These are phyloP conservation scores for Pneumocystis wakefieldiae DNA, from an alignment of 1,139 yeast genomes.

Conservation along the genomic window DNA sequence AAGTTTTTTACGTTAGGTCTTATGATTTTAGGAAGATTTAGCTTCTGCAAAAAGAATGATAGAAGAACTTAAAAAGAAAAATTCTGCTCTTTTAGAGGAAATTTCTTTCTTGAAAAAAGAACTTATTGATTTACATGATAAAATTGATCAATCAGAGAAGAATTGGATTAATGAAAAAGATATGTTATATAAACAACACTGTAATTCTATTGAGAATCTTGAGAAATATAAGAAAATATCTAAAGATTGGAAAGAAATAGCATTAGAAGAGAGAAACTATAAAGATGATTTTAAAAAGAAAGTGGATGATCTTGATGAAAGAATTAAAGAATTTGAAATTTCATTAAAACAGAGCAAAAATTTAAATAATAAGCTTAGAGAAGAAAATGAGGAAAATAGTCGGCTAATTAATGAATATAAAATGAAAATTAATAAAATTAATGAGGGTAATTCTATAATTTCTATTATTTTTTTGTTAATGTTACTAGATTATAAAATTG, in stretches of 20 bases:
- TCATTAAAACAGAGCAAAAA: constrained; percentile 10
- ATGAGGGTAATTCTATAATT: constrained; percentile 20
- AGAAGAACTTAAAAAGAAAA: constrained; percentile 21
- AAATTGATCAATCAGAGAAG: constrained; percentile 31
- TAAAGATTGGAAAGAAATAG: constrained; percentile 28
- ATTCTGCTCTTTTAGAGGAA: constrained; percentile 24
- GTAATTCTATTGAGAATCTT: constrained; percentile 17
- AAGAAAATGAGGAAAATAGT: constrained; percentile 12
- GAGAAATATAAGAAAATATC: constrained; percentile 29
- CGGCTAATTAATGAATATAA: constrained; percentile 17
- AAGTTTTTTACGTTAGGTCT: background rate
- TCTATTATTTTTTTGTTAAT: constrained; percentile 13
- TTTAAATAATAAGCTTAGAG: constrained; percentile 9
- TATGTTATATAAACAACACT: constrained; percentile 19
- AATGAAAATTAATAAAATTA: constrained; percentile 24
- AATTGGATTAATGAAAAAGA: constrained; percentile 33
- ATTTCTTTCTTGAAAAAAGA: constrained; percentile 36
- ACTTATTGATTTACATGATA: constrained; percentile 34
- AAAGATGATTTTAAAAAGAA: constrained; percentile 22
- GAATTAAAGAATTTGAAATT: constrained; percentile 21
- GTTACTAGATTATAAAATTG: constrained; percentile 26
- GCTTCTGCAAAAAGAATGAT: background rate
- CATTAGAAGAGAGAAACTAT: constrained; percentile 23
- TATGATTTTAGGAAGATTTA: background rate
- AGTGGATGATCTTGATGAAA: constrained; percentile 36